A percentile compares a stretch with the other conserved stretches of the same genome.
phyloP scores from a whole-genome alignment of 225 moss, liverwort and hornwort genomes.

The Asterella californica region DNA sequence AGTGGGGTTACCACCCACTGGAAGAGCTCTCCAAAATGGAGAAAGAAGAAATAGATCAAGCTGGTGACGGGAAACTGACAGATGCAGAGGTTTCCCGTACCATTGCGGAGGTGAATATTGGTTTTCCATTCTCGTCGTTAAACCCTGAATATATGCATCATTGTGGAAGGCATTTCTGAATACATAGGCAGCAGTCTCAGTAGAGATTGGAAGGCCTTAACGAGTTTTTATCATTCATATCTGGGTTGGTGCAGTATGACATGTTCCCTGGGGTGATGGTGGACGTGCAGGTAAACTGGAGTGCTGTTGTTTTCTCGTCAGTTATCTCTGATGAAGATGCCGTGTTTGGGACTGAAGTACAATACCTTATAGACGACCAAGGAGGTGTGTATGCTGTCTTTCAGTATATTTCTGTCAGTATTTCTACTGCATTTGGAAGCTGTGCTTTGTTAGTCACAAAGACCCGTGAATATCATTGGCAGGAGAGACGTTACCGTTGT shows the following conservation, averaged over 20 bases:
- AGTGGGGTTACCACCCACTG: constrained; percentile 92
- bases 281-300: constrained; percentile 72
- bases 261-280: background rate
- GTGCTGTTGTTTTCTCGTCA: constrained; percentile 77
- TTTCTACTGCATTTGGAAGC: background rate
- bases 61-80: constrained; percentile 64
- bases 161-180: background rate
- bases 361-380: constrained; percentile 88
- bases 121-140: background rate
- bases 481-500: background rate
- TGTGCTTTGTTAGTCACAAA: background rate
- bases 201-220: background rate
- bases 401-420: background rate
- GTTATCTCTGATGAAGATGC: constrained; percentile 69
- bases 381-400: constrained; percentile 52
- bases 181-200: background rate
- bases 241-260: background rate
- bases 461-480: background rate
- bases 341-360: constrained; percentile 91
- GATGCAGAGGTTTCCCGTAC: constrained; percentile 88
- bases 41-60: constrained; percentile 74
- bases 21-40: constrained; percentile 87
- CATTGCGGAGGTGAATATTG: constrained; percentile 61
- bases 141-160: background rate
- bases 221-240: background rate